Base-by-base conservation (phyloP, 1,139 yeast species). In the Sugiyamaella pinicola region DNA sequence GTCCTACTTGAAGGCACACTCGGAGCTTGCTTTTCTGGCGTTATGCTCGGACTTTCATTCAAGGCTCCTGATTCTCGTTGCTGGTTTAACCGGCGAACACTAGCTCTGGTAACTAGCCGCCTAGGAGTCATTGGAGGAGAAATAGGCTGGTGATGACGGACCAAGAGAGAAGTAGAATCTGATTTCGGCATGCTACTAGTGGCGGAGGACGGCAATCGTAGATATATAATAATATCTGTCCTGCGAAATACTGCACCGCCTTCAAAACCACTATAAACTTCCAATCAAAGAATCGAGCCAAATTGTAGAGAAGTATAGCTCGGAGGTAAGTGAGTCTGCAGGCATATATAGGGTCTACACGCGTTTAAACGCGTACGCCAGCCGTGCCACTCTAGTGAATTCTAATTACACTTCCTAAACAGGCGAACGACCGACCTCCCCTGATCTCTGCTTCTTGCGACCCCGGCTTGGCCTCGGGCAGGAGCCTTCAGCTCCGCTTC, bases 41-140 rank as follows among this genome's bases (percentile, higher is more conserved):
- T 29, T 13, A 15, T 26, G 21, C 17, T 26, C 7, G 22, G 19
- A 26, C 45, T 28, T n/a, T 40, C 34, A 17, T 28, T 22, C 35
- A 6, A 7, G 22, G 19, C 12, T n/a, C 34, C 35, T 17, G 24
- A 31, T 13, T 28, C 24, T 13, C 10, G 39, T 10, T 29, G 44
- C 24, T 47, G 43, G 8, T 28, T 22, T 6, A 12, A 43, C 15
- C 39, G 24, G 26, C 43, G 34, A 10, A 37, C 21, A 34, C 46
- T 49, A 18, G 42, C 28, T n/a, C 47, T 22, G 8, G 52, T 42
- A 15, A 26, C 31, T 12, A 21, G 17, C 12, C 43, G 34, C 31
- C 47, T 41, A 19, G 52, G 52, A 10, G 52, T 49, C 48, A 49
- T 49, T 33, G 52, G 52, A 34, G 52, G 52, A 18, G 52, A 31